Base-by-base conservation (phyloP, 1,284 basidiomycete genomes). In the Volvariella surrecta region DNA sequence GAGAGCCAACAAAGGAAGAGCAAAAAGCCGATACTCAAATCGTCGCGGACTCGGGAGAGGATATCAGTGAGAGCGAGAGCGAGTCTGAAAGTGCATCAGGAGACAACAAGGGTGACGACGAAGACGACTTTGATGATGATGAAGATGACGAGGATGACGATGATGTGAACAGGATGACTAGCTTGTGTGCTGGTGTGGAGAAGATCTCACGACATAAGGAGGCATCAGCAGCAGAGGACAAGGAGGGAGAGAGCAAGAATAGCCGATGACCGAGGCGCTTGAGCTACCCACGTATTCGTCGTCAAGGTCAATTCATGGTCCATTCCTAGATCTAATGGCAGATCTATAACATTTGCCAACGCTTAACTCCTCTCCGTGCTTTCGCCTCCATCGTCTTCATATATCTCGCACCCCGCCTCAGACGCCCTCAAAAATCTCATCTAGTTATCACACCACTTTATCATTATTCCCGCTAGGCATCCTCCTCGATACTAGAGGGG, bases 121-220 rank as follows among this genome's bases (percentile, higher is more conserved):
- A 55, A 0, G 61, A 57, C 0, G 58, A 62, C 1, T 61, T 60
- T 0, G 59, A 62, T 0, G 64, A 64, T 0, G 62, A 64, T 1
- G 64, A 65, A 0, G 60, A 60, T 0, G 60, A 63, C 0, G 61
- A 60, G 9, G 60, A 61, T 8, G 57, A 58, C 15, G 58, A 56
- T 22, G 48, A 55, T 44, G 50, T 53, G 45, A 54, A 56, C 47
- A 57, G 71, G 49, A 60, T 58, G 52, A 67, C 64, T 7, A 64
- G 64, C 30, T 52, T 74, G 4, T 70, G 78, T 18, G 82, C 82
- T 9, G 79, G 82, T 21, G 74, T 86, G 32, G 83, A 86, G 66
- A 82, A 83, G 62, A 68, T 85, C 51, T 79, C 74, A 54, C 65
- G 79, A 50, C 82, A 84, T 15, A 35, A 35, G 24, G 24, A 28